phyloP scores from a whole-genome alignment of 1,284 basidiomycete genomes.

The Rugosomyces carneus region DNA sequence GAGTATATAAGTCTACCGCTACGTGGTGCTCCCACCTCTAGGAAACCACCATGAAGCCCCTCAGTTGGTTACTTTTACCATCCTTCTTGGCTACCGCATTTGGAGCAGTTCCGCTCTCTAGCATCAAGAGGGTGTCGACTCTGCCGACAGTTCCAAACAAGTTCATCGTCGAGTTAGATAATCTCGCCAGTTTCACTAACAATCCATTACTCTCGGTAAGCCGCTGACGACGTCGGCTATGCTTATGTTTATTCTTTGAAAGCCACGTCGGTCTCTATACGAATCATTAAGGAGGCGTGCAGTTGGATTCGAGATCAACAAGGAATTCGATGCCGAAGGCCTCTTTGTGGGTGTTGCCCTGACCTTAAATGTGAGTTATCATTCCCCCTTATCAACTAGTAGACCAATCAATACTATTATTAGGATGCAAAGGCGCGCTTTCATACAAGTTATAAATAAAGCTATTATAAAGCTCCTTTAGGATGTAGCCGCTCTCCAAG shows the following conservation, averaged over 20 bases:
- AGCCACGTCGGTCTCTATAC: constrained; percentile 32
- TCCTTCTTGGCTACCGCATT: constrained; percentile 19
- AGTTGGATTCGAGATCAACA: constrained; percentile 31
- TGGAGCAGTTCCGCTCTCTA: constrained; percentile 23
- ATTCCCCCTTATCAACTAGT: neutral
- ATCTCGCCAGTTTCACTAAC: constrained; percentile 29
- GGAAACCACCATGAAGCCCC: constrained; percentile 27
- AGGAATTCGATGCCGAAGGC: constrained; percentile 32
- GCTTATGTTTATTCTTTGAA: neutral
- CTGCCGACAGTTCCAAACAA: constrained; percentile 37
- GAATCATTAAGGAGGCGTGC: constrained; percentile 27
- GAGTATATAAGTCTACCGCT: constrained; percentile 3
- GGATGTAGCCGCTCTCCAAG: constrained; percentile 28
- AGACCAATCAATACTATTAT: neutral
- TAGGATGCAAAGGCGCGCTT: constrained; percentile 20
- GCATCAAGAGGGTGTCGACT: constrained; percentile 29
- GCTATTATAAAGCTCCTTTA: constrained; percentile 14
- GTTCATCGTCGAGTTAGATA: constrained; percentile 47
- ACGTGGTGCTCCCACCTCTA: constrained; percentile 2
- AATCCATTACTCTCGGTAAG: constrained; percentile 27
- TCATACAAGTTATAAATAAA: neutral
- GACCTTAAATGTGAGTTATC: constrained; percentile 25
- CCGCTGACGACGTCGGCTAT: neutral
- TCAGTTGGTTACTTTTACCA: constrained; percentile 19
- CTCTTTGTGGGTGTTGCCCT: constrained; percentile 37